phyloP scores from a whole-genome alignment of 2,329 filamentous ascomycete species.

The Alternaria dauci region DNA sequence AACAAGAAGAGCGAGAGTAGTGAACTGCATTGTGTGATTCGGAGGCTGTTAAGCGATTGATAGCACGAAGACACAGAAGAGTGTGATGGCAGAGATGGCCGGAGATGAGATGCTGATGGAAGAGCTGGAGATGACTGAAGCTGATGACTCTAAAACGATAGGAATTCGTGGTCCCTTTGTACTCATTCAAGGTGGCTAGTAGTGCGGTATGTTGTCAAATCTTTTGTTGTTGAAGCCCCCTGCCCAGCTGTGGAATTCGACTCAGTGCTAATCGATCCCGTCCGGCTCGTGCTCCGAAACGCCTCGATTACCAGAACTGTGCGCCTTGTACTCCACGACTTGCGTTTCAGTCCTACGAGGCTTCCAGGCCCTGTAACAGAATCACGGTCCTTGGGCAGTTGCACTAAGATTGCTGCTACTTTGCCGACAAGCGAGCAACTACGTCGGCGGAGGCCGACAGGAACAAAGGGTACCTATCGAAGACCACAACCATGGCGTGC shows the following conservation, averaged over 20 bases:
- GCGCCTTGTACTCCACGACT: background rate
- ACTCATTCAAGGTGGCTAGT: background rate
- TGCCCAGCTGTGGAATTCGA: background rate
- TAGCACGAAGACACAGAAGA: background rate
- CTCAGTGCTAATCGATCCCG: background rate
- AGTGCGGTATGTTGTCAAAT: background rate
- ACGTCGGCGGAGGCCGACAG: background rate
- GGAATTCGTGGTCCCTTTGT: conserved; percentile 1
- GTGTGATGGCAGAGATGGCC: background rate
- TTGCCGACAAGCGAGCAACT: background rate
- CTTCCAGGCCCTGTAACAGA: conserved; percentile 1
- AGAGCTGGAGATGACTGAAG: conserved; percentile 2
- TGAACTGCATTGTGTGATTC: conserved; percentile 7
- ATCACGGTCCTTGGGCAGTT: background rate
- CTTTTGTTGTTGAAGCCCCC: conserved; percentile 1
- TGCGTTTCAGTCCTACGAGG: background rate
- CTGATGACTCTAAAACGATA: background rate
- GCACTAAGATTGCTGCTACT: background rate
- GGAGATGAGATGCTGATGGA: background rate
- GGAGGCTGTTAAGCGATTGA: conserved; percentile 4
- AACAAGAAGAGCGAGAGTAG: conserved; percentile 8
- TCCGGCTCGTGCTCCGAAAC: background rate
- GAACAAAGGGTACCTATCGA: background rate
- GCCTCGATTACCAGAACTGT: background rate
- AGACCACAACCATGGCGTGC: background rate